Conservation (phyloP, 768 basidiomycete species). For the Boletus edulis region DNA sequence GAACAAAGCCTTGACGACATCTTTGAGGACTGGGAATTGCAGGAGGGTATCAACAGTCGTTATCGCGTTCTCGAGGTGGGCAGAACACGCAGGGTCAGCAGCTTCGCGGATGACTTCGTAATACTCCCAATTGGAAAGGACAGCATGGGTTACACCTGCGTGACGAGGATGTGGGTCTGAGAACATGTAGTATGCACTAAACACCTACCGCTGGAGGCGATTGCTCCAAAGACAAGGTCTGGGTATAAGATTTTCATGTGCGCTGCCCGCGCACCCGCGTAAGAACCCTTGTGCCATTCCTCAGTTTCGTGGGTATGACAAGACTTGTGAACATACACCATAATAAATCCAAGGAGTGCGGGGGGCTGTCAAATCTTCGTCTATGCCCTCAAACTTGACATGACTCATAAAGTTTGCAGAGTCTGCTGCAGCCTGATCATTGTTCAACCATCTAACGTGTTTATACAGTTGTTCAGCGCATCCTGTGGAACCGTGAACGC, state of each 20-base stretch:
- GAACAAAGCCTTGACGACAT: constrained; percentile 68
- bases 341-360: constrained; percentile 90
- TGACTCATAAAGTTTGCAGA: constrained; percentile 88
- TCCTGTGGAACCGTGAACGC: neutral
- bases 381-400: constrained; percentile 70
- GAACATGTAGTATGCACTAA: neutral
- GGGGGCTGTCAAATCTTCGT: constrained; percentile 69
- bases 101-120: constrained; percentile 75
- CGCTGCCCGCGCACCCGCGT: constrained; percentile 90
- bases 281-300: constrained; percentile 60
- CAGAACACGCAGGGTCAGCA: constrained; percentile 61
- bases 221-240: constrained; percentile 84
- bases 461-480: constrained; percentile 4
- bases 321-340: constrained; percentile 53
- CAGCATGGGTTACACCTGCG: constrained; percentile 81
- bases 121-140: constrained; percentile 83
- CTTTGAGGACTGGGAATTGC: constrained; percentile 42
- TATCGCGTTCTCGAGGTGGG: constrained; percentile 56
- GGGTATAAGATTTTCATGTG: constrained; percentile 89
- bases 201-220: constrained; percentile 75
- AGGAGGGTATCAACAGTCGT: constrained; percentile 62
- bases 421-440: constrained; percentile 86
- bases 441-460: constrained; percentile 72
- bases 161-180: neutral
- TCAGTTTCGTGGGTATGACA: neutral